phyloP scores from a whole-genome alignment of 2,329 filamentous ascomycete genomes.

The Ophiostoma quercus region DNA sequence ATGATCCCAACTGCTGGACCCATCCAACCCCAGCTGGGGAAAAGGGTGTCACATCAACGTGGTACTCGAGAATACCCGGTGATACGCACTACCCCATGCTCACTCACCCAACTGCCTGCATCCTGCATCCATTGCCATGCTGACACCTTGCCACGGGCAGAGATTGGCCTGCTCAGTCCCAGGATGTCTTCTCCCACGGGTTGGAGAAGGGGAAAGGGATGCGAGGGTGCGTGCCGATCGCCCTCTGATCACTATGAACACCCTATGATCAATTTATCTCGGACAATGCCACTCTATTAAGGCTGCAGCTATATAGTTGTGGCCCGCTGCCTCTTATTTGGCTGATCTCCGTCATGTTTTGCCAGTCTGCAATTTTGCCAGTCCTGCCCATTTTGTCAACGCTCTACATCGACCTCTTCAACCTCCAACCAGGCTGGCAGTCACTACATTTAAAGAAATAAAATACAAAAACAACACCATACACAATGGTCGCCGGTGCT shows the following conservation, averaged over 20 bases:
- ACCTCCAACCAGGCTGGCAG: no score
- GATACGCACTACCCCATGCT: background rate
- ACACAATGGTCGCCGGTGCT: constrained; percentile 24
- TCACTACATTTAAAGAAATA: no score
- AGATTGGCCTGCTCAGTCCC: background rate
- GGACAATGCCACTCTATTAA: background rate
- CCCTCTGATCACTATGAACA: background rate
- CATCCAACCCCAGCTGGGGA: background rate
- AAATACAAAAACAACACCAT: background rate
- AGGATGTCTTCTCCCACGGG: background rate
- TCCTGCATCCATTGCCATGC: background rate
- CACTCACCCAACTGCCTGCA: background rate
- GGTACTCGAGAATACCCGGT: constrained; percentile 2
- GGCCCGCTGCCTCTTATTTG: background rate
- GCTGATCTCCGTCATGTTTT: background rate
- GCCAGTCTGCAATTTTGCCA: background rate
- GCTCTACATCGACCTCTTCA: no score
- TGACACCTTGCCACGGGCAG: background rate
- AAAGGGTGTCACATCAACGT: background rate
- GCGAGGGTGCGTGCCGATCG: background rate
- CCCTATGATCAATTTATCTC: background rate
- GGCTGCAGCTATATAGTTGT: background rate
- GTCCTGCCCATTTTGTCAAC: background rate
- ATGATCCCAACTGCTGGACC: background rate
- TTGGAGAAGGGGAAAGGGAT: background rate